A percentile compares a stretch with the other conserved stretches of the same genome.
These are phyloP conservation scores for Cladophialophora exuberans DNA, from an alignment of 2,329 filamentous ascomycete species.

Conservation along the genomic window DNA sequence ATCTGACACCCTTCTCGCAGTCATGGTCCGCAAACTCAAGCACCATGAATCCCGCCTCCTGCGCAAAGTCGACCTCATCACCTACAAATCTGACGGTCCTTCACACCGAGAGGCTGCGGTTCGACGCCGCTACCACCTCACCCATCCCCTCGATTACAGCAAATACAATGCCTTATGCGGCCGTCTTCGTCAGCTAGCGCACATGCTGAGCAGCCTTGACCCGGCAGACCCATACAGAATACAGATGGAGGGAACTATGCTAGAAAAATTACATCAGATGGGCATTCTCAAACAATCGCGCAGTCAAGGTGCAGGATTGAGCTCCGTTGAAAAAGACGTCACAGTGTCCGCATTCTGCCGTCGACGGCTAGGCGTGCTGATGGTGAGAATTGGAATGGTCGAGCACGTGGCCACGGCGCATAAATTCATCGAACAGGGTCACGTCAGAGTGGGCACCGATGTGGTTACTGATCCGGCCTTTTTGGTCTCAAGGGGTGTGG, in stretches of 20 bases:
- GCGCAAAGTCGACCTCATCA: slow-evolving; percentile 89
- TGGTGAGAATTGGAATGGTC: slow-evolving; percentile 89
- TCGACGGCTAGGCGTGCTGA: slow-evolving; percentile 81
- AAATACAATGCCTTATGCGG: slow-evolving; percentile 70
- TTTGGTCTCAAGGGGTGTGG: slow-evolving; percentile 83
- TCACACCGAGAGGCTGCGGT: slow-evolving; percentile 81
- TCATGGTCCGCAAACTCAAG: slow-evolving; percentile 94
- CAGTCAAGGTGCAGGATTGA: slow-evolving; percentile 72
- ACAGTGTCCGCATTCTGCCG: slow-evolving; percentile 89
- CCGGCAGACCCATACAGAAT: slow-evolving; percentile 77
- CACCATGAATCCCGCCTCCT: slow-evolving; percentile 95
- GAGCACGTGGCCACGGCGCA: slow-evolving; percentile 79
- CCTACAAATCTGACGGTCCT: slow-evolving; percentile 80
- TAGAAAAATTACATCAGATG: slow-evolving; percentile 93
- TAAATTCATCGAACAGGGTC: slow-evolving; percentile 84
- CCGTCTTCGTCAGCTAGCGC: slow-evolving; percentile 85
- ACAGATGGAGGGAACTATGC: slow-evolving; percentile 82
- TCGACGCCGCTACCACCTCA: slow-evolving; percentile 84
- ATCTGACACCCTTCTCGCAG: background rate
- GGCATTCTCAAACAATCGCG: slow-evolving; percentile 76
- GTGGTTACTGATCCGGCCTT: slow-evolving; percentile 89
- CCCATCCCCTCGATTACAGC: slow-evolving; percentile 84
- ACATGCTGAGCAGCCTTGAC: slow-evolving; percentile 78
- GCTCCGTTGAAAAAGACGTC: slow-evolving; percentile 78
- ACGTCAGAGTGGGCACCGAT: slow-evolving; percentile 88